These are phyloP conservation scores for Globisporangium uncinulatum DNA, from an alignment of 352 stramenopile genomes.

Conservation along the genomic window DNA sequence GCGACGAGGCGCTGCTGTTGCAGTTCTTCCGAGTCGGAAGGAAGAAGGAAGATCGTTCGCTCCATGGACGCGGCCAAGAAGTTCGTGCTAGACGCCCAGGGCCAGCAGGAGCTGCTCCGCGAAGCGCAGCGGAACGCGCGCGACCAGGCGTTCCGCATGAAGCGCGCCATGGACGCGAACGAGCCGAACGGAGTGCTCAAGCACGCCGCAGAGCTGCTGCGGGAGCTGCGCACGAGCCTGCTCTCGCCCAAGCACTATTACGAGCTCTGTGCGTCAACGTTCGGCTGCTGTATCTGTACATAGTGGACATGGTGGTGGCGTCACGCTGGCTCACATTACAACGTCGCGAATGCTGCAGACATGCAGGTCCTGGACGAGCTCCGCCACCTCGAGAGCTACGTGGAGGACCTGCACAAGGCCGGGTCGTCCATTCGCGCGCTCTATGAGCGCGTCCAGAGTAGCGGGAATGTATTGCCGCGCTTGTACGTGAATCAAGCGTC, in stretches of 20 bases:
- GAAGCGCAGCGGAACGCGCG: slow-evolving; percentile 68
- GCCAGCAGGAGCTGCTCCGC: slow-evolving; percentile 61
- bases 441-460: slow-evolving; percentile 95
- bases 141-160: slow-evolving; percentile 84
- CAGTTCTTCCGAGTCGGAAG: background rate
- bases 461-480: slow-evolving; percentile 93
- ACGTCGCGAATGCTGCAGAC: slow-evolving; percentile 22
- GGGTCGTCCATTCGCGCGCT: slow-evolving; percentile 89
- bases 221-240: slow-evolving; percentile 79
- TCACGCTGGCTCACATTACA: background rate
- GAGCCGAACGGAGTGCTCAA: slow-evolving; percentile 79
- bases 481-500: slow-evolving; percentile 37
- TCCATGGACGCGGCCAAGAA: slow-evolving; percentile 10
- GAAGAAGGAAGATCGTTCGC: slow-evolving; percentile 1
- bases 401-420: slow-evolving; percentile 74
- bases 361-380: slow-evolving; percentile 93
- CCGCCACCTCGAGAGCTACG: slow-evolving; percentile 92
- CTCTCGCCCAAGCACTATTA: slow-evolving; percentile 99
- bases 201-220: slow-evolving; percentile 74
- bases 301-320: too few species aligned
- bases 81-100: slow-evolving; percentile 63
- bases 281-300: background rate
- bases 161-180: slow-evolving; percentile 65
- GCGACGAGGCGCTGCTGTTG: too few species aligned
- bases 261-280: slow-evolving; percentile 91